Percentiles rank a stretch among this genome's conserved stretches.
These are phyloP conservation scores for Claviceps maximensis DNA, from an alignment of 2,329 filamentous ascomycete species.

Conservation along the genomic window DNA sequence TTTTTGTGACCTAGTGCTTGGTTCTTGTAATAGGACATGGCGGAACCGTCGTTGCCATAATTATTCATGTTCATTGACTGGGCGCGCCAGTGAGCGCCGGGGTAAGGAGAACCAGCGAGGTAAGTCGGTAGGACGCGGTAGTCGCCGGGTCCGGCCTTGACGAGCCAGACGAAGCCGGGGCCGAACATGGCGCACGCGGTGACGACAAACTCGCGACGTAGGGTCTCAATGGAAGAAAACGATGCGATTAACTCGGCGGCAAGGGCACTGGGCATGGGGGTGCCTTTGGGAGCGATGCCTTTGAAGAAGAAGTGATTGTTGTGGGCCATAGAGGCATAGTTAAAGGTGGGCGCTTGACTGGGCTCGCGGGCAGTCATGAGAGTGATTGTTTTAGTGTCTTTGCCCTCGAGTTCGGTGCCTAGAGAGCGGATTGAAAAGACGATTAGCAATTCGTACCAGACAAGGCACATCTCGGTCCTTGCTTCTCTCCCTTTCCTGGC, in stretches of 20 bases:
- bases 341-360: constrained; percentile 68
- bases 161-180: constrained; percentile 93
- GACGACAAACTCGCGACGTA: constrained; percentile 65
- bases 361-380: constrained; percentile 69
- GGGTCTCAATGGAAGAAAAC: constrained; percentile 74
- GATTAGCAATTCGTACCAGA: not conserved
- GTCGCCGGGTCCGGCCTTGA: constrained; percentile 39
- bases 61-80: constrained; percentile 60
- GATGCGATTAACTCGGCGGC: constrained; percentile 46
- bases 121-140: constrained; percentile 76
- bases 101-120: constrained; percentile 78
- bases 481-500: not conserved
- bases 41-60: constrained; percentile 26
- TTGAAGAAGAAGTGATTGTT: constrained; percentile 82
- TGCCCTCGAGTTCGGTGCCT: constrained; percentile 53
- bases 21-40: constrained; percentile 26
- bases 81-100: constrained; percentile 68
- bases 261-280: constrained; percentile 43
- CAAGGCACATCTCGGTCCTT: not conserved
- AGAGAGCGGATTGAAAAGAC: not conserved
- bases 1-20: constrained; percentile 18
- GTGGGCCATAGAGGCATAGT: constrained; percentile 90
- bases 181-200: constrained; percentile 90
- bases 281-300: constrained; percentile 29
- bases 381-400: constrained; percentile 52